phyloP scores from a whole-genome alignment of 441 rosid species.

The Theobroma grandiflorum region DNA sequence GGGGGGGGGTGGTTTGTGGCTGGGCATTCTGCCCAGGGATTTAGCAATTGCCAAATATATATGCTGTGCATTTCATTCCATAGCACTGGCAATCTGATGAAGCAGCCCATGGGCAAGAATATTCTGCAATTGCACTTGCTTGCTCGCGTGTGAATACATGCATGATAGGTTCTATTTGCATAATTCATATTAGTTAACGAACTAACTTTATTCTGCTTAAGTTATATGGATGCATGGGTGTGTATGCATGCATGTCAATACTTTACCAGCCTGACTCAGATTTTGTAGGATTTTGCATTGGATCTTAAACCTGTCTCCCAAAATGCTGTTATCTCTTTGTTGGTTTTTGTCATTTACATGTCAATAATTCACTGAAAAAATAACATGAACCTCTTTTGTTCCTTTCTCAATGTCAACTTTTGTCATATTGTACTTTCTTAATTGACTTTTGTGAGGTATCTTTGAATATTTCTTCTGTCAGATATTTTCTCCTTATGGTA shows the following conservation, averaged over 20 bases:
- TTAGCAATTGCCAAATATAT: slow-evolving; percentile 2
- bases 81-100: background rate
- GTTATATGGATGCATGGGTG: slow-evolving; percentile 1
- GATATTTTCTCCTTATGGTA: slow-evolving; percentile 82
- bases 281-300: background rate
- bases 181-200: background rate
- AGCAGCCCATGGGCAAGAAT: background rate
- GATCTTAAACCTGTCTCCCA: background rate
- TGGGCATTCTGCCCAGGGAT: background rate
- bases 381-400: background rate
- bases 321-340: too few species aligned
- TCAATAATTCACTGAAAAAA: background rate
- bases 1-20: too few species aligned
- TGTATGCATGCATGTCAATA: background rate
- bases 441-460: slow-evolving; percentile 25
- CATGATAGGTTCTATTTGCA: slow-evolving; percentile 1
- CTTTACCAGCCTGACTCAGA: background rate
- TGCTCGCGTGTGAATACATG: background rate
- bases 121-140: slow-evolving; percentile 17
- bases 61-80: background rate
- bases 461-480: slow-evolving; percentile 40
- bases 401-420: background rate
- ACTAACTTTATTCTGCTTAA: slow-evolving; percentile 7
- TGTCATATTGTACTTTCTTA: slow-evolving; percentile 9
- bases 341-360: too few species aligned